A percentile compares a stretch with the other conserved stretches of the same genome.
These are phyloP conservation scores for Betula pendula DNA, from an alignment of 306 rosid species.

Conservation along the genomic window DNA sequence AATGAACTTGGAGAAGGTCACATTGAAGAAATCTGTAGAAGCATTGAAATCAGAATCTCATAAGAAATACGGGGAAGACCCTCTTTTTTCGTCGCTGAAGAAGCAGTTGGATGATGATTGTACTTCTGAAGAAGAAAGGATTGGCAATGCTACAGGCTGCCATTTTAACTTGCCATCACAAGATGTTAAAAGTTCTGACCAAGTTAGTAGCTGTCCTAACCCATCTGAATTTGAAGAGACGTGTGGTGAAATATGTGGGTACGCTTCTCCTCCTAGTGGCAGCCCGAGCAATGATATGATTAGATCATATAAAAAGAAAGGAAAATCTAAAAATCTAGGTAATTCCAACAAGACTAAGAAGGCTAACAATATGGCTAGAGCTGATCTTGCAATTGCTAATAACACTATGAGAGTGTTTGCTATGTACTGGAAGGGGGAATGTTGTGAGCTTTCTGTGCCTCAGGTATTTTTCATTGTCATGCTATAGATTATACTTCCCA, in stretches of 20 bases:
- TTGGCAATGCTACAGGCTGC: slow-evolving; percentile 26
- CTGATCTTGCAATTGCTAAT: slow-evolving; percentile 42
- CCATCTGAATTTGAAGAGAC: slow-evolving; percentile 83
- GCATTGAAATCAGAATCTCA: slow-evolving; percentile 19
- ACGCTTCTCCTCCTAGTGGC: slow-evolving; percentile 33
- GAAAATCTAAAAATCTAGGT: slow-evolving; percentile 31
- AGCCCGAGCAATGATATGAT: slow-evolving; percentile 30
- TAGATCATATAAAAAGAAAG: slow-evolving; percentile 42
- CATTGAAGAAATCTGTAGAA: slow-evolving; percentile 31
- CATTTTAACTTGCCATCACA: slow-evolving; percentile 40
- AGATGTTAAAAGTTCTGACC: slow-evolving; percentile 47
- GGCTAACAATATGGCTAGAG: slow-evolving; percentile 3
- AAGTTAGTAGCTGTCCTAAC: slow-evolving; percentile 78
- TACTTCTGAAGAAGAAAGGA: slow-evolving; percentile 34
- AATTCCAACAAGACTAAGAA: slow-evolving; percentile 22
- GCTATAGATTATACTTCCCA: neutral
- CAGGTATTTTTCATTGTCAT: slow-evolving; percentile 53
- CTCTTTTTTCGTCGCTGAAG: slow-evolving; percentile 49
- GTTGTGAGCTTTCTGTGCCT: slow-evolving; percentile 42
- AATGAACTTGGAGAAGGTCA: slow-evolving; percentile 40
- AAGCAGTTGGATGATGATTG: slow-evolving; percentile 50
- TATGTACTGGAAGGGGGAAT: slow-evolving; percentile 76
- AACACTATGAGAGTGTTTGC: slow-evolving; percentile 61
- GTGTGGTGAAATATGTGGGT: slow-evolving; percentile 32
- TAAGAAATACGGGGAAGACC: slow-evolving; percentile 29